These are phyloP conservation scores for Pezizomycotina sp. DNA, from an alignment of 2,329 filamentous ascomycete species.

Conservation along the genomic window DNA sequence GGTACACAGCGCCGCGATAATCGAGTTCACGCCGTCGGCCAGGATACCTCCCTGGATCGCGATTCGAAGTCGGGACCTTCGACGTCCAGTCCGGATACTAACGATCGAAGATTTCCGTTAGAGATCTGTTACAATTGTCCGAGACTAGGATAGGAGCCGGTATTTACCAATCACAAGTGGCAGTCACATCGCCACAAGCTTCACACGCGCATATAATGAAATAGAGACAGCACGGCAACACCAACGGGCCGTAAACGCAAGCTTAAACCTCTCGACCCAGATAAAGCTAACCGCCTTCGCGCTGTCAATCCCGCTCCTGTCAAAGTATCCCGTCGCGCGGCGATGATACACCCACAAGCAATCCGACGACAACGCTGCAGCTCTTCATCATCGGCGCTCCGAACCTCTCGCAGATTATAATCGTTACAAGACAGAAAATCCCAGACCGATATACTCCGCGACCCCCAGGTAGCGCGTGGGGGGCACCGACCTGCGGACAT, in stretches of 20 bases:
- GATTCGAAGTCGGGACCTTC: slow-evolving; percentile 48
- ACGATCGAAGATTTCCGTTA: not conserved
- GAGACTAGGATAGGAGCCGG: slow-evolving; percentile 2
- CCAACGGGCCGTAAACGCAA: slow-evolving; percentile 49
- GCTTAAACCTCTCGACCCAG: slow-evolving; percentile 53
- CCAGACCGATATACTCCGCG: slow-evolving; percentile 50
- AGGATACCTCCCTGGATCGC: slow-evolving; percentile 54
- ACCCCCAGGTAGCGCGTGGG: slow-evolving; percentile 53
- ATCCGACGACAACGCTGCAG: slow-evolving; percentile 46
- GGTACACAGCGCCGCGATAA: slow-evolving; percentile 45
- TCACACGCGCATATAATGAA: slow-evolving; percentile 49
- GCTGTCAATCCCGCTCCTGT: slow-evolving; percentile 39
- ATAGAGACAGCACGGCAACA: slow-evolving; percentile 35
- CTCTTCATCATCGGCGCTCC: slow-evolving; percentile 52
- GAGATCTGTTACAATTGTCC: not conserved
- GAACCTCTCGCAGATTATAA: slow-evolving; percentile 52
- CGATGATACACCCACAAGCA: slow-evolving; percentile 50
- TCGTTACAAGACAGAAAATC: slow-evolving; percentile 49
- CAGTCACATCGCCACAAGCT: slow-evolving; percentile 50
- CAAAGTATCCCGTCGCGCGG: slow-evolving; percentile 51
- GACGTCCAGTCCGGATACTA: slow-evolving; percentile 45
- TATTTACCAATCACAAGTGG: slow-evolving; percentile 41
- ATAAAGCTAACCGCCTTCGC: slow-evolving; percentile 49
- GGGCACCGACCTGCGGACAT: slow-evolving; percentile 43
- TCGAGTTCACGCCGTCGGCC: slow-evolving; percentile 48